Evolutionary conservation across 768 basidiomycete genomes (phyloP), one percentile per base, ranked within the genome.

Genomic region (Hygrocybe coccinea): DNA sequence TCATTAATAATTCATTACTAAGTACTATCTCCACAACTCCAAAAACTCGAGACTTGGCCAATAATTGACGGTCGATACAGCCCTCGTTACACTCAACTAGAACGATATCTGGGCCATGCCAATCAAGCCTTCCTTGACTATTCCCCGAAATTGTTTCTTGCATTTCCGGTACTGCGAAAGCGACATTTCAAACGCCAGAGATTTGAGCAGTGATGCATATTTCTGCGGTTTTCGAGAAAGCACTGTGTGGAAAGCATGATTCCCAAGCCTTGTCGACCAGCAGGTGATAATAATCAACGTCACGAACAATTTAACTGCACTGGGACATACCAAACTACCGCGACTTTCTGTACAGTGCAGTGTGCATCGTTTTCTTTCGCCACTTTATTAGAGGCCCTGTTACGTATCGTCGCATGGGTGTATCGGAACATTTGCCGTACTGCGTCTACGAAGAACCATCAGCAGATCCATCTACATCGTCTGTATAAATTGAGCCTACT

Each of bases 161-260:
- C 75, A 76, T 33, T 71, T 67, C 52, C 71, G 72, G 56, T 78
- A 73, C 54, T 74, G 78, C 7, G 78, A 68, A 8, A 76, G 71
- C 5, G 74, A 70, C 43, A 88, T 67, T 55, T 85, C 81, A 43
- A 76, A 75, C 9, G 67, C 71, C 10, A 90, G 73, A 51, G 68
- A 67, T 56, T 68, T 75, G 55, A 89, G 64, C 2, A 89, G 35
- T 2, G 69, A 52, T 8, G 60, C 52, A 63, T 87, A 86, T 11
- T 68, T 68, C 25, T 79, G 71, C 6, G 79, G 75, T 57, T 79
- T 85, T 47, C 69, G 74, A 12, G 74, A 75, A 3, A 94, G 67
- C 50, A 91, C 77, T 9, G 79, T 71, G 63, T 82, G 76, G 68
- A 95, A 94, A 2, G 93, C 93, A 57, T 86, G 85, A 45, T 77